Base-by-base conservation (phyloP, 139 green algal genomes). In the Desmodesmus armatus region DNA sequence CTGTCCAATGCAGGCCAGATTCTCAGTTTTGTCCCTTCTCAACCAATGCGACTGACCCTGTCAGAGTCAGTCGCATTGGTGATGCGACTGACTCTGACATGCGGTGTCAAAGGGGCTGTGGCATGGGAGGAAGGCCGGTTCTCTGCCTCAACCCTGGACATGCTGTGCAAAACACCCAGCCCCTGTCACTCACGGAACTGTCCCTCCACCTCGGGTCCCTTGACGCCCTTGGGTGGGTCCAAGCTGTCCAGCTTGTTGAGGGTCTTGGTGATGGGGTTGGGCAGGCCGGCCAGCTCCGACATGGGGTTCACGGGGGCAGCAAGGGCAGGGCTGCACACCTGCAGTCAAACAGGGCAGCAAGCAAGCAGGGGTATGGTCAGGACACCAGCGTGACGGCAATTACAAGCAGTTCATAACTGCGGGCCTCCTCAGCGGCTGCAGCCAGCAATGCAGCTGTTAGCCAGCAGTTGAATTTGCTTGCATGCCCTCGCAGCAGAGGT, bases 231-330 rank as follows among this genome's bases (percentile, higher is more conserved):
- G 17, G 72, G 72, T 13, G 72, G 72, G 72, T 66, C 47, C 72
- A 47, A 47, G 29, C 31, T 41, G 44, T 80, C 72, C 31, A 80
- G 72, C 72, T 80, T 80, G 44, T 80, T 80, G n/a, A 80, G 72
- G 3, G 37, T 29, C 47, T 80, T 80, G 44, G 31, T 31, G 35
- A 80, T 44, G 40, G 41, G 67, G 15, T 39, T 51, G 67, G 67
- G 67, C 9, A 76, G 49, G 67, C 35, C 67, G n/a, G 71, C 72
- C 72, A 80, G n/a, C n/a, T 66, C 72, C 47, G 72, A 19, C 40
- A 78, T 40, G 41, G 70, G 40, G 41, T 4, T 62, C 13, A 58
- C 47, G 47, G 17, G 47, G 17, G 47, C 13, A 27, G 67, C 67
- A 51, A 55, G 37, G 37, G 67, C 67, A 76, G 67, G 67, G 37